Percentiles rank a stretch among this genome's conserved stretches.
Evolutionary conservation across 176 grass and related monocot species (phyloP).

Genomic region (Pontederia paniculata): DNA sequence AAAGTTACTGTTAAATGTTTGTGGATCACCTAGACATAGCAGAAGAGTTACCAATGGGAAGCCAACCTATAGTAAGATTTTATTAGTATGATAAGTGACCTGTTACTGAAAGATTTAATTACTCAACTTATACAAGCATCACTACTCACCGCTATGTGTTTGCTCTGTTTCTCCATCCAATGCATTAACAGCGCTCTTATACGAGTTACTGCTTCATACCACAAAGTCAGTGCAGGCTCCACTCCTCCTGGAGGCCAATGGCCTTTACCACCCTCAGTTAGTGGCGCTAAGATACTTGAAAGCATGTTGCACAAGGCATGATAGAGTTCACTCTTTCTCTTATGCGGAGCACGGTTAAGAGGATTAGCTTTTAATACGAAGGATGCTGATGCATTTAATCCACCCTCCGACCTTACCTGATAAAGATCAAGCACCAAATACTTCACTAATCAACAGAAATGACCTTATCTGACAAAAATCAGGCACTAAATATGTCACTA

Average conservation of each 20-base stretch:
- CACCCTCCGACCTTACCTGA: slow-evolving; percentile 83
- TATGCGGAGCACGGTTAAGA: slow-evolving; percentile 67
- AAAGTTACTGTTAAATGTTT: slow-evolving; percentile 68
- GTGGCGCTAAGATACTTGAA: slow-evolving; percentile 85
- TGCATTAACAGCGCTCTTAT: slow-evolving; percentile 75
- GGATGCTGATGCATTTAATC: slow-evolving; percentile 85
- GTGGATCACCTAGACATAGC: slow-evolving; percentile 84
- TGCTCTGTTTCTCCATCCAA: slow-evolving; percentile 98
- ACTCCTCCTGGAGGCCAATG: slow-evolving; percentile 91
- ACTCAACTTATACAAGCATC: background rate
- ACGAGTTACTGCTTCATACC: slow-evolving; percentile 83
- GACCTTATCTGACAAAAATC: too few relatives aligned
- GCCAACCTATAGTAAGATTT: slow-evolving; percentile 51
- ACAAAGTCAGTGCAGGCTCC: slow-evolving; percentile 73
- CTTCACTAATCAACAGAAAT: too few relatives aligned
- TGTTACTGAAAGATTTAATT: slow-evolving; percentile 8
- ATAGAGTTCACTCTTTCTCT: slow-evolving; percentile 97
- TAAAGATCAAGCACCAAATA: slow-evolving; percentile 15
- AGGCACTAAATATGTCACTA: too few relatives aligned
- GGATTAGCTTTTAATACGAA: slow-evolving; percentile 96
- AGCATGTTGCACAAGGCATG: slow-evolving; percentile 98
- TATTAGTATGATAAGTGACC: slow-evolving; percentile 4
- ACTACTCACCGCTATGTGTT: slow-evolving; percentile 86
- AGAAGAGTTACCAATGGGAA: slow-evolving; percentile 88
- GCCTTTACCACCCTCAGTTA: slow-evolving; percentile 75